These are phyloP conservation scores for Ustilago nuda DNA, from an alignment of 1,284 basidiomycete genomes.

Conservation along the genomic window DNA sequence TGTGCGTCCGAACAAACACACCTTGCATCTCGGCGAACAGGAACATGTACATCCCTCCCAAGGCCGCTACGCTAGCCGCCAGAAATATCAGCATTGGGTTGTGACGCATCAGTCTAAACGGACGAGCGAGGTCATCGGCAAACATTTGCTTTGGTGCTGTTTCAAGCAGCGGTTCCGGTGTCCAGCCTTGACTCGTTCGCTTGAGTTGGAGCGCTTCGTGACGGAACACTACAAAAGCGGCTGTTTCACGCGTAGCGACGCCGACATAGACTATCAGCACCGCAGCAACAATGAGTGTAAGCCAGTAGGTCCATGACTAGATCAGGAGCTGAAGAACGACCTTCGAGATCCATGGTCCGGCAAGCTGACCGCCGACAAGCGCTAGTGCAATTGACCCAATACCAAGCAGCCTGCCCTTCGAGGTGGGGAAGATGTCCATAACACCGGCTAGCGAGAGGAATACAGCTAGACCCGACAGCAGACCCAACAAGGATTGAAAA, in stretches of 20 bases:
- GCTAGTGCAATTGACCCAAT: slow-evolving; percentile 22
- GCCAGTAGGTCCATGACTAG: slow-evolving; percentile 58
- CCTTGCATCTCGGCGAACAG: slow-evolving; percentile 29
- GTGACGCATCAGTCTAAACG: slow-evolving; percentile 30
- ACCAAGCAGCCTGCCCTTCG: slow-evolving; percentile 29
- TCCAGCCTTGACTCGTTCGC: slow-evolving; percentile 32
- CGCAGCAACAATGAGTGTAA: slow-evolving; percentile 37
- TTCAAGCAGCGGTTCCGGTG: slow-evolving; percentile 45
- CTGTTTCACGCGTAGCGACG: slow-evolving; percentile 29
- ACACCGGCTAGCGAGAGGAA: slow-evolving; percentile 35
- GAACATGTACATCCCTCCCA: slow-evolving; percentile 40
- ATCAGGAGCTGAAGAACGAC: slow-evolving; percentile 22
- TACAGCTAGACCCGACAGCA: slow-evolving; percentile 30
- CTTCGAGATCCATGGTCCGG: slow-evolving; percentile 55
- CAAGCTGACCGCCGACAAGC: slow-evolving; percentile 28
- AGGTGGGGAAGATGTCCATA: slow-evolving; percentile 47
- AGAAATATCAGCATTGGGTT: slow-evolving; percentile 32
- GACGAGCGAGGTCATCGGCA: slow-evolving; percentile 23
- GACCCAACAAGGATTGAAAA: slow-evolving; percentile 28
- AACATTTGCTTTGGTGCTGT: slow-evolving; percentile 21
- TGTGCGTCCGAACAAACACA: slow-evolving; percentile 27
- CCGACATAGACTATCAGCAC: slow-evolving; percentile 41
- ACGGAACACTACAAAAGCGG: slow-evolving; percentile 40
- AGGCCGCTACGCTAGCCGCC: slow-evolving; percentile 11
- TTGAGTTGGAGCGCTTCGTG: slow-evolving; percentile 29